Evolutionary conservation across 2,329 filamentous ascomycete species (phyloP).

Genomic region (Hymenotorrendiella dingleyae): DNA sequence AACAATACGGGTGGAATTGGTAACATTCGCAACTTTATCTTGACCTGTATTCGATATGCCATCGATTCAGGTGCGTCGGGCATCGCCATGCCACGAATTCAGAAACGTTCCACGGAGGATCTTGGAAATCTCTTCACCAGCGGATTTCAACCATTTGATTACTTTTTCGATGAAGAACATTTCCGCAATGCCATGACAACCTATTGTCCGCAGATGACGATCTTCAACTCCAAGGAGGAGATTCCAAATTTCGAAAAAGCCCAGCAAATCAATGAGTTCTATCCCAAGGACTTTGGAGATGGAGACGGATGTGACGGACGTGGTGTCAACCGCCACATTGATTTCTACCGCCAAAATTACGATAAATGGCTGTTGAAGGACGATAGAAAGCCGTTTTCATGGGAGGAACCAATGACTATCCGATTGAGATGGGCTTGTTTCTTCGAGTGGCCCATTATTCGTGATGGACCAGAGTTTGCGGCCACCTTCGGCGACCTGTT

Average conservation of each 20-base stretch:
- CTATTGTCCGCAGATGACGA: constrained; percentile 38
- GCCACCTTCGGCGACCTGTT: constrained; percentile 38
- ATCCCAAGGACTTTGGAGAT: constrained; percentile 24
- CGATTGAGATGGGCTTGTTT: constrained; percentile 26
- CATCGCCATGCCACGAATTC: constrained; percentile 40
- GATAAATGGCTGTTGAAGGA: constrained; percentile 22
- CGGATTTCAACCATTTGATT: constrained; percentile 35
- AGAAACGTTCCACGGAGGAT: constrained; percentile 37
- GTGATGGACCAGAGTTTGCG: constrained; percentile 42
- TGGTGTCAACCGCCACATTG: constrained; percentile 24
- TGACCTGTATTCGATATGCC: constrained; percentile 44
- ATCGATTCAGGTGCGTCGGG: constrained; percentile 43
- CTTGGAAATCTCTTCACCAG: constrained; percentile 38
- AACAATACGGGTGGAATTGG: constrained; percentile 47
- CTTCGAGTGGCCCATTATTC: constrained; percentile 39
- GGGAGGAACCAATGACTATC: constrained; percentile 16
- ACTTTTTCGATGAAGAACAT: constrained; percentile 43
- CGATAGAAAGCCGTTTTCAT: constrained; percentile 12
- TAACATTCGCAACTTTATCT: constrained; percentile 45
- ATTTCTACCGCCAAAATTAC: constrained; percentile 23
- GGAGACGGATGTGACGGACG: constrained; percentile 23
- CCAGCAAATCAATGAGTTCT: constrained; percentile 35
- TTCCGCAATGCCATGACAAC: constrained; percentile 35
- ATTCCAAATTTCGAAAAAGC: constrained; percentile 34
- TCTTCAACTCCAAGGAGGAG: constrained; percentile 35